Evolutionary conservation across 2,329 filamentous ascomycete genomes (phyloP).

Genomic region (Diaporthe aspalathi): DNA sequence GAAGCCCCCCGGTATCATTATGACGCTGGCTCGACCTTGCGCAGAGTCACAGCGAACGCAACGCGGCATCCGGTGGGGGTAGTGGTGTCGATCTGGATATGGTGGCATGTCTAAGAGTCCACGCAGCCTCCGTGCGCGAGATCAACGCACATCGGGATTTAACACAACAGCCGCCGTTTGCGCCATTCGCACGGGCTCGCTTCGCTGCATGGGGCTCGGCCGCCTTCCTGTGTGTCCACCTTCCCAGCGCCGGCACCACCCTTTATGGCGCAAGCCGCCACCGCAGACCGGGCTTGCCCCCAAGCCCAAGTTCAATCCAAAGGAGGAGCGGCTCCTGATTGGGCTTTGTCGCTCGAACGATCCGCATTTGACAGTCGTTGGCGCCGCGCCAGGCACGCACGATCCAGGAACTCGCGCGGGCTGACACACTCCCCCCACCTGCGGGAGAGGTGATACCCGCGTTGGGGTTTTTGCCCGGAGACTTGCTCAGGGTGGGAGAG

Average conservation of each 20-base stretch:
- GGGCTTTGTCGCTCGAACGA: not conserved
- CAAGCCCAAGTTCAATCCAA: not conserved
- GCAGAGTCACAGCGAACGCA: conserved; percentile 5
- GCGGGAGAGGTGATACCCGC: not conserved
- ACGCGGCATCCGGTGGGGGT: not conserved
- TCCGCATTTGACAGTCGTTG: conserved; percentile 8
- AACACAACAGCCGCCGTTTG: conserved; percentile 14
- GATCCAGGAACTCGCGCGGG: too few species aligned
- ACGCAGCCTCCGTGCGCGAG: conserved; percentile 3
- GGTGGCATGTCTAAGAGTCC: not conserved
- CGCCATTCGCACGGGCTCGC: conserved; percentile 8
- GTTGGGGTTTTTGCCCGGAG: not conserved
- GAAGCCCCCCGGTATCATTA: not conserved
- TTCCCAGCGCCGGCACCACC: conserved; percentile 2
- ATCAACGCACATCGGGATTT: not conserved
- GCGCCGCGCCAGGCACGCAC: not conserved
- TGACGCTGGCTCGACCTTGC: not conserved
- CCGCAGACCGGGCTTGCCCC: not conserved
- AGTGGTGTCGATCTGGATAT: not conserved
- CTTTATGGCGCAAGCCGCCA: conserved; percentile 6
- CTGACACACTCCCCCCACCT: not conserved
- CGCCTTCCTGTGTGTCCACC: not conserved
- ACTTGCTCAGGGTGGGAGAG: not conserved
- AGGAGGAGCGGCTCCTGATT: not conserved
- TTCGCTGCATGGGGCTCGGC: not conserved